A percentile compares a stretch with the other conserved stretches of the same genome.
Conservation (phyloP, 176 grass and related monocot genomes). For the Neostapfia colusana region DNA sequence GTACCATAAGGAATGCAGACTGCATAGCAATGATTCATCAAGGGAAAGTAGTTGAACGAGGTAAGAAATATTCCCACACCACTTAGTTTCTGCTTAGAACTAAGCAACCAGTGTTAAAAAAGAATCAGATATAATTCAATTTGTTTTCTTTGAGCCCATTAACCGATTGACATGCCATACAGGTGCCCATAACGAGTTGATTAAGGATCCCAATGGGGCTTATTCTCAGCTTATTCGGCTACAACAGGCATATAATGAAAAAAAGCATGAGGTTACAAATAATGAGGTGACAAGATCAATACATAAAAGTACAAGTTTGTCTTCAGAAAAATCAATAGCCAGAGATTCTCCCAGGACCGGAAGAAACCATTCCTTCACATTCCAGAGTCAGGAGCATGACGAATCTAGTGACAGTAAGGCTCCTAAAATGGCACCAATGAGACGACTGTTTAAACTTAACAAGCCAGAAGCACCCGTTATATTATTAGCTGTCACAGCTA, state of each 20-base stretch:
- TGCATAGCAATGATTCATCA: constrained; percentile 62
- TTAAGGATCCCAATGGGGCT: constrained; percentile 65
- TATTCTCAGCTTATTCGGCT: constrained; percentile 65
- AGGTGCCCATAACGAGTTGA: constrained; percentile 71
- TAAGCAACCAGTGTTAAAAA: constrained; percentile 32
- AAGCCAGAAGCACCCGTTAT: constrained; percentile 73
- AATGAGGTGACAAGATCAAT: constrained; percentile 8
- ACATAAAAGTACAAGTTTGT: constrained; percentile 34
- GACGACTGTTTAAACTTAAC: constrained; percentile 56
- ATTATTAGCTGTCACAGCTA: constrained; percentile 54
- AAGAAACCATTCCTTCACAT: constrained; percentile 35
- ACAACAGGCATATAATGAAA: constrained; percentile 50
- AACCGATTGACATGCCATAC: constrained; percentile 20
- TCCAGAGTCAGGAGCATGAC: neutral
- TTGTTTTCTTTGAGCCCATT: neutral
- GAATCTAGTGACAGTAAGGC: constrained; percentile 20
- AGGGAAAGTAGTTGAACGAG: constrained; percentile 78
- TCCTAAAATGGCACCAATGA: constrained; percentile 45
- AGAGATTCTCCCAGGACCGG: constrained; percentile 44
- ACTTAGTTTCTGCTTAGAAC: constrained; percentile 4
- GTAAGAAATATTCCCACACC: constrained; percentile 35
- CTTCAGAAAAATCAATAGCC: constrained; percentile 28
- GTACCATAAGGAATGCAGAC: constrained; percentile 73
- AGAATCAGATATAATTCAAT: constrained; percentile 1
- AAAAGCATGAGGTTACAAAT: constrained; percentile 6